Percentiles rank a stretch among this genome's conserved stretches.
Evolutionary conservation across 192 early-diverging fungal species (phyloP).

Genomic region (Gigaspora rosea): DNA sequence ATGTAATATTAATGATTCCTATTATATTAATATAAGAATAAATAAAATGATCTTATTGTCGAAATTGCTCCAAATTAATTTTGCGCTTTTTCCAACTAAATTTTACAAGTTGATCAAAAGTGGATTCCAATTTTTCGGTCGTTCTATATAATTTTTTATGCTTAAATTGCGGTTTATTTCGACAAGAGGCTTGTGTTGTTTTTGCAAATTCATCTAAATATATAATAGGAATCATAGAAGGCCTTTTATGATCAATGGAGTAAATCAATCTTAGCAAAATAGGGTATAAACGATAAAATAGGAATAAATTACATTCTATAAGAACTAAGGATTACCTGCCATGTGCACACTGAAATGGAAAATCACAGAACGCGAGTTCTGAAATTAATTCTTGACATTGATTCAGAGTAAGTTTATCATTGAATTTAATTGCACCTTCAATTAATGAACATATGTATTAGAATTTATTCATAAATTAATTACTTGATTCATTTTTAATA

Average conservation of each 20-base stretch:
- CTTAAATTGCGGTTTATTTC: not conserved
- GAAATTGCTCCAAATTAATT: not conserved
- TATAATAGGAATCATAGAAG: slow-evolving; percentile 29
- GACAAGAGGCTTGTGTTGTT: not conserved
- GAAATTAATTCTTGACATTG: slow-evolving; percentile 57
- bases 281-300: not conserved
- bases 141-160: not conserved
- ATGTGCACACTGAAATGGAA: slow-evolving; percentile 71
- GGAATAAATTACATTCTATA: not conserved
- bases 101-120: not conserved
- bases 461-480: not conserved
- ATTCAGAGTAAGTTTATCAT: slow-evolving; percentile 51
- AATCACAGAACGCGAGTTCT: slow-evolving; percentile 53
- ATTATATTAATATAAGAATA: too few species aligned
- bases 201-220: slow-evolving; percentile 16
- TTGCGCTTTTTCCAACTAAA: not conserved
- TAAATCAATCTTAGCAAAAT: not conserved
- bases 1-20: too few species aligned
- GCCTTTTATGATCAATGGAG: not conserved
- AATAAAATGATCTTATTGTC: not conserved
- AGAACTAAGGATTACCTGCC: slow-evolving; percentile 33
- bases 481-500: not conserved
- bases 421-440: slow-evolving; percentile 75
- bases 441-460: not conserved
- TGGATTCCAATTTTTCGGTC: not conserved